phyloP scores from a whole-genome alignment of 1,284 basidiomycete genomes.

The Somion occarium region DNA sequence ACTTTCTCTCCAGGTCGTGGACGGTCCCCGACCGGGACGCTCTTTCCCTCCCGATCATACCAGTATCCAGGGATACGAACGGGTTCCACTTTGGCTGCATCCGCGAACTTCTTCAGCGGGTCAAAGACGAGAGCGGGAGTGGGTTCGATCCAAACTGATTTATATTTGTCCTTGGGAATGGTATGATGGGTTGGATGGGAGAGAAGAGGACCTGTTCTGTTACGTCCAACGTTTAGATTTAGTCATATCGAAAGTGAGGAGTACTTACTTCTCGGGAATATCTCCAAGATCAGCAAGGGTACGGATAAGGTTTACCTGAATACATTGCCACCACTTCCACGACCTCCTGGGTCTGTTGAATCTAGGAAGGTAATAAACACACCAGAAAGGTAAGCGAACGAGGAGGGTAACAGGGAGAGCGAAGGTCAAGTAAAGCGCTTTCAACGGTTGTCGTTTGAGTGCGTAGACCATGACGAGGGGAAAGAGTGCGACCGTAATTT shows the following conservation, averaged over 20 bases:
- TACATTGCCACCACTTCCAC: constrained; percentile 31
- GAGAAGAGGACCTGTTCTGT: constrained; percentile 27
- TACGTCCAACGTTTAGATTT: constrained; percentile 1
- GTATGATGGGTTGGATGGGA: constrained; percentile 34
- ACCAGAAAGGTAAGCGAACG: constrained; percentile 45
- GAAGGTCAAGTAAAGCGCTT: constrained; percentile 30
- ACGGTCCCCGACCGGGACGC: constrained; percentile 28
- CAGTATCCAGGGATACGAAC: constrained; percentile 53
- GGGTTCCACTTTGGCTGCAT: constrained; percentile 34
- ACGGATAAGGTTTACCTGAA: constrained; percentile 34
- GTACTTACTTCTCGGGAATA: constrained; percentile 9
- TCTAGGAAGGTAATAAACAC: constrained; percentile 19
- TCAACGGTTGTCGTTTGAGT: constrained; percentile 20
- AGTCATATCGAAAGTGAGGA: background rate
- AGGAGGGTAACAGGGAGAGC: constrained; percentile 36
- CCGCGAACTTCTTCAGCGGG: constrained; percentile 40
- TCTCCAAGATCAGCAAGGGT: constrained; percentile 5
- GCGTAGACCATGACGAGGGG: background rate
- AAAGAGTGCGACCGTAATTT: no score
- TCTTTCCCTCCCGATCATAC: constrained; percentile 38
- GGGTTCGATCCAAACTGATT: constrained; percentile 47
- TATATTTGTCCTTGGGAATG: constrained; percentile 35
- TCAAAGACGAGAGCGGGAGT: constrained; percentile 42
- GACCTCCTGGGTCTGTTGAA: constrained; percentile 21
- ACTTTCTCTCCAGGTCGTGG: constrained; percentile 47